Evolutionary conservation across 257 asterid genomes (phyloP).

Genomic region (Voacanga thouarsii): DNA sequence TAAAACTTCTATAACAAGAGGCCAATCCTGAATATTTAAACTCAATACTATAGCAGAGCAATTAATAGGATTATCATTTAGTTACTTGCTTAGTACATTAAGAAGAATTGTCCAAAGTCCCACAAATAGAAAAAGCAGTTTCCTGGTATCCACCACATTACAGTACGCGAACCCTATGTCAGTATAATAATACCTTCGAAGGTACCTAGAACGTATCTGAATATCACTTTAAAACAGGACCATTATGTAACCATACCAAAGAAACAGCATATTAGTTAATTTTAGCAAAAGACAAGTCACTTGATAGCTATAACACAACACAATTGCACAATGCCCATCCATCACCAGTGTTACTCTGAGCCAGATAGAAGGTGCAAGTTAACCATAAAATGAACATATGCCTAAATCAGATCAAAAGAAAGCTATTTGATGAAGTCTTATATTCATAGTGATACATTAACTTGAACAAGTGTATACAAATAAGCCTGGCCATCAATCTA

Average conservation of each 20-base stretch:
- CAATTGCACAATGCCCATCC: background rate
- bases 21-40: background rate
- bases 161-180: background rate
- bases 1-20: background rate
- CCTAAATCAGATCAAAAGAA: background rate
- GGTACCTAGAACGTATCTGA: background rate
- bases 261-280: background rate
- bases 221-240: background rate
- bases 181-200: background rate
- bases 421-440: background rate
- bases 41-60: background rate
- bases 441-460: background rate
- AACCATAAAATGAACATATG: background rate
- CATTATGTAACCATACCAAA: background rate
- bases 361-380: background rate
- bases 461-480: background rate
- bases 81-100: background rate
- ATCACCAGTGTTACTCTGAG: background rate
- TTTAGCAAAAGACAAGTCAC: background rate
- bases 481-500: background rate
- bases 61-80: background rate
- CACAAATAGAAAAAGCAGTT: background rate
- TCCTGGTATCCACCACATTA: background rate
- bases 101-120: background rate
- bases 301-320: no score